Base-by-base conservation (phyloP, 2,329 filamentous ascomycete species). In the Didymella pinodella region DNA sequence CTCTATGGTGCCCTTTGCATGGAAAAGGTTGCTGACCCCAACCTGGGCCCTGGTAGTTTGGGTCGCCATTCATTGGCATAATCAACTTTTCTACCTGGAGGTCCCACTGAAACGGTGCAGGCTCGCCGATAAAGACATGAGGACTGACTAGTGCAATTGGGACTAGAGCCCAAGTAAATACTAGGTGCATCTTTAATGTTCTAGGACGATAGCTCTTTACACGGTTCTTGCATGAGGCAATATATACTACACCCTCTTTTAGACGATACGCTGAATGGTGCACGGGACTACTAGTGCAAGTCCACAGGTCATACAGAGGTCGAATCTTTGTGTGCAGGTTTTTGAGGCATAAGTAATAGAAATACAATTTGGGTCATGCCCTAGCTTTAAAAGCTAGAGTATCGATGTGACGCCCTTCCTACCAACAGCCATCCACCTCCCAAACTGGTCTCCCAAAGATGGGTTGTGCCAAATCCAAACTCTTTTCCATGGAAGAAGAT, bases 21-120 rank as follows among this genome's bases (percentile, higher is more conserved):
- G 20, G 47, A 22, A 59, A 59, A 25, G 41, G 20, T 38, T 59
- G 47, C 43, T 59, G 11, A 29, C 57, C 26, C 51, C 18, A 59
- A 12, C 26, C 51, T 43, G 6, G 34, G 28, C 57, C 51, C 16
- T 48, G 1, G 28, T 59, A 51, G 36, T 59, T 55, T 38, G 11
- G 41, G 43, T 59, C 18, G 43, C 57, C 18, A 48, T 59, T 59
- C 3, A 59, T 43, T 34, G 16, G 57, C 34, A 59, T 59, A 1
- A 59, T 59, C 3, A 59, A 48, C 51, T 59, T 59, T 50, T 54
- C 34, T 11, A 59, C 43, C 22, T 25, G 4, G 8, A 43, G 43
- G 34, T 52, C 41, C 48, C 16, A 60, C 2, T 41, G 4, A 29
- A 56, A 51, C 3, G 26, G 57, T 26, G 34, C 12, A 26, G 52